Evolutionary conservation across 768 basidiomycete genomes (phyloP), one percentile per base, ranked within the genome.

Genomic region (Chalciporus piperatus): DNA sequence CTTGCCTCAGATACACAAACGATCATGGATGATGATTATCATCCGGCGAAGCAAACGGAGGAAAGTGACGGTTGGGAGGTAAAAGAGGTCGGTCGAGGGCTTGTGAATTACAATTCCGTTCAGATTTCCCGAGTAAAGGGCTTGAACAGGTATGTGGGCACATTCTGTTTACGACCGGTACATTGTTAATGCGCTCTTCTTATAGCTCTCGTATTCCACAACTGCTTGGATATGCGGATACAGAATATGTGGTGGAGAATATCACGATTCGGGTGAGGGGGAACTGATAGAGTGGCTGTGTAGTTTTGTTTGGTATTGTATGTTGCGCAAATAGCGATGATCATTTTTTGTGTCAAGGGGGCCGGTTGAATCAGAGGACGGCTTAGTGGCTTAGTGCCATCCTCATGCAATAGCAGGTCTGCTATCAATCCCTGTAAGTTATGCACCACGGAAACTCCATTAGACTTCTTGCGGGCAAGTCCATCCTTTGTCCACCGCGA

Each of bases 171-270:
- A 9, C 8, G 4, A 38, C n/a, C 22, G 4, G n/a, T 9, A 10
- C 37, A 14, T 30, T 16, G 41, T 41, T 47, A 51, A 50, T 52
- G 57, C 53, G 59, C 28, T 51, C 1, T 42, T 45, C 55, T 47
- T 16, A 6, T 65, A 98, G 96, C 58, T 85, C 91, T 2, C 79
- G 89, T 46, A 83, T 99, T 35, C 74, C 86, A 9, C 81, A 84
- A 52, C 61, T 94, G 6, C 69, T 99, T 43, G 96, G 94, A 3
- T 98, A 99, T 68, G 90, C 89, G 13, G 97, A 99, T 65, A 89
- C 92, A 23, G 97, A 98, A 67, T 90, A 98, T 72, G 94, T 98
- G 43, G 95, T 96, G 6, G 97, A 98, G 64, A 92, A 94, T 62
- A 85, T 97, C 61, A 92, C 90, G 3, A 87, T 96, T 47, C 78